Evolutionary conservation across 176 grass and related monocot genomes (phyloP), one percentile per base, ranked within the genome.

Genomic region (Tuctoria greenei): DNA sequence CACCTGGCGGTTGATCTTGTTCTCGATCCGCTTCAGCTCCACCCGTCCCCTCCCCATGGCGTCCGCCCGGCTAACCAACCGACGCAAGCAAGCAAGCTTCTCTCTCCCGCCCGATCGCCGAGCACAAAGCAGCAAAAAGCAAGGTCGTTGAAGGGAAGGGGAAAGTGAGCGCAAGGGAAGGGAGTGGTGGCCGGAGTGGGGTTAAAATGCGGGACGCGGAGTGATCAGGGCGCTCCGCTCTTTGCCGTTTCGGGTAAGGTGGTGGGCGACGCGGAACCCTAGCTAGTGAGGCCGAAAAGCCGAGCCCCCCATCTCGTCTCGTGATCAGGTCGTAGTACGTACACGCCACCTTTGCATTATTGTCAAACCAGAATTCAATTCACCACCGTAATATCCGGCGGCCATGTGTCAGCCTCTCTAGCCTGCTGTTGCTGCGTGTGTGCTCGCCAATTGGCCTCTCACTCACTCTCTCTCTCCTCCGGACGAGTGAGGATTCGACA

Each of bases 1-100:
- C 47, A 97, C 94, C 85, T 93, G 94, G 41, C 94, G 80, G 84
- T 97, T 97, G 71, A 97, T 97, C 94, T 97, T 97, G 94, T 97
- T 97, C 80, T 97, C 94, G 72, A 97, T 97, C 77, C 94, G 83
- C 88, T 97, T 97, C 72, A 97, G 86, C 85, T 97, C 94, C 23
- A 97, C 94, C 64, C 91, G 83, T 2, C 94, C 94, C 31, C 94
- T 77, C 86, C 94, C 94, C 94, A 97, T 97, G 62, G 71, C 77
- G 49, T 44, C 43, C 43, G 36, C 18, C 18, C 52, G 9, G 23
- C 42, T 17, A 4, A 10, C 43, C 54, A 0, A 6, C 18, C 49
- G 49, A 18, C 7, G 50, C 31, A 37, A 73, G 41, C 18, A 21
- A 56, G 16, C 37, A 73, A 80, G 28, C 61, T 37, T 13, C 11